Base-by-base conservation (phyloP, 1,284 basidiomycete species). In the Porodaedalea pini region DNA sequence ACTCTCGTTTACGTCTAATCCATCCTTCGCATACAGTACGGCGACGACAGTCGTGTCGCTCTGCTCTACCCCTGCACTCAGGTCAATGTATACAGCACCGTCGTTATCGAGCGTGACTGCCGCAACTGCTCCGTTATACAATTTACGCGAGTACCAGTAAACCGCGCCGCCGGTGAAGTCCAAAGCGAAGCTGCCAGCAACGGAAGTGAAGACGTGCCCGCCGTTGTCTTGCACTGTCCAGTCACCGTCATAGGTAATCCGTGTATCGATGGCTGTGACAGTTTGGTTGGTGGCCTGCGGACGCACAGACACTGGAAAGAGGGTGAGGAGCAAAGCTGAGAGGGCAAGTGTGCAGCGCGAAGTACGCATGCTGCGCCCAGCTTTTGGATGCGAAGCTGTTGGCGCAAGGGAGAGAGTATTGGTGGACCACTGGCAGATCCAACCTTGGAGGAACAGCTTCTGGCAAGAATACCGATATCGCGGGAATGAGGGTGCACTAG, bases 1-100 rank as follows among this genome's bases (percentile, higher is more conserved):
- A 48, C 25, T 34, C 51, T 56, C 31, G 29, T 8, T 17, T 11
- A 25, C n/a, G 23, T 56, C 54, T 17, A 56, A 49, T 11, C 54
- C 54, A 4, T 23, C 36, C 31, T 34, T 31, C 19, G 21, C 17
- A 39, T 52, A 56, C 23, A 56, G 23, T 7, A 56, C 40, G 7
- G 45, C 45, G 15, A 17, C 36, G 5, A 50, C 32, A 29, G 31
- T 3, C n/a, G 29, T 17, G 10, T 21, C 31, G 31, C 32, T 37
- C 15, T 50, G 10, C 27, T 21, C 19, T 17, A 41, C 19, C 40
- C 40, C 40, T 15, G 8, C 19, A 21, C 40, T 41, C 40, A 41
- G 17, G 31, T 56, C 43, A 4, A 48, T 21, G 10, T n/a, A 4
- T 17, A 6, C 17, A 25, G 54, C 15, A n/a, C 10, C 25, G 21